Conservation (phyloP, 192 early-diverging fungal genomes). For the Rhizophagus prolifer region DNA sequence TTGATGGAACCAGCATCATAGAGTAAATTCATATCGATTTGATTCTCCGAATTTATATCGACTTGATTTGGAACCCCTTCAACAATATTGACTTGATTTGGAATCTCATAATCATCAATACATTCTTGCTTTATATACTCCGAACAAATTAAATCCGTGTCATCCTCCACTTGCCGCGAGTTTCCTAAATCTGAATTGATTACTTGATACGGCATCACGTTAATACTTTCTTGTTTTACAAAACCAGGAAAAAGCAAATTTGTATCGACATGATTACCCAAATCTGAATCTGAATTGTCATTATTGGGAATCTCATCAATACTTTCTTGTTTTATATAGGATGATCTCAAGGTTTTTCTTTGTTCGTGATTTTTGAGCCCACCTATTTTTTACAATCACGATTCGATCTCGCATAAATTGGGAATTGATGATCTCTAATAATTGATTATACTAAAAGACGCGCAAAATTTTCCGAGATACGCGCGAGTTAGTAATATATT, state of each 20-base stretch:
- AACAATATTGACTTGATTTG: background rate
- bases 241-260: background rate
- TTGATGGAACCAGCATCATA: background rate
- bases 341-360: background rate
- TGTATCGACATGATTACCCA: background rate
- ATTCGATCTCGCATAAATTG: background rate
- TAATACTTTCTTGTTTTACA: background rate
- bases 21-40: background rate
- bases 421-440: background rate
- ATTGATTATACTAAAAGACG: background rate
- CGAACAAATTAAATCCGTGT: background rate
- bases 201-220: background rate
- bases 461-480: background rate
- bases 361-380: background rate
- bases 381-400: conserved; percentile 1
- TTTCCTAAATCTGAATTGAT: background rate
- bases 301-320: background rate
- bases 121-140: background rate
- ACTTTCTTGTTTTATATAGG: background rate
- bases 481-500: background rate
- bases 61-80: background rate
- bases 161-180: background rate
- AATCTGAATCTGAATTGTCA: background rate
- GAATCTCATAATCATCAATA: background rate
- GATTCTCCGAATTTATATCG: background rate